Percentiles rank a stretch among this genome's conserved stretches.
Evolutionary conservation across 306 rosid genomes (phyloP).

Genomic region (Lotus japonicus): DNA sequence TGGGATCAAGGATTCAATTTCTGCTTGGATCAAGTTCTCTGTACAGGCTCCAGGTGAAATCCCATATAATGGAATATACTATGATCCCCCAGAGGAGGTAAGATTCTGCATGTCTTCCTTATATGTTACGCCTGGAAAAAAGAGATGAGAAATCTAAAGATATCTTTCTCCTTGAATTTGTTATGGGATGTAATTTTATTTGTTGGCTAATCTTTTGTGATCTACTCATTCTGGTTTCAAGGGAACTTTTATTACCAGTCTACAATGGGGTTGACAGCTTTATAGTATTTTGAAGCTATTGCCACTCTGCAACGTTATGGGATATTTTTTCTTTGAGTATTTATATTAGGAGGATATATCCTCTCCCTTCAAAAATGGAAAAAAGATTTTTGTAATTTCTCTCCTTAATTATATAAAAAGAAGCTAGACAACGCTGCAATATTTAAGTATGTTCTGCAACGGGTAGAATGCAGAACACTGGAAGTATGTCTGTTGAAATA

Average conservation of each 20-base stretch:
- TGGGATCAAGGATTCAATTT: conserved; percentile 91
- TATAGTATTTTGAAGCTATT: not conserved
- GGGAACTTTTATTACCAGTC: not conserved
- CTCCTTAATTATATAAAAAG: not conserved
- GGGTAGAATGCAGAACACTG: conserved; percentile 1
- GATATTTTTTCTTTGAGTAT: not conserved
- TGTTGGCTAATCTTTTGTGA: not conserved
- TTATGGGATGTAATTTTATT: not conserved
- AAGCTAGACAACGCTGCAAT: conserved; percentile 8
- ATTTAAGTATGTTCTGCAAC: conserved; percentile 1
- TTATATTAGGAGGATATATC: not conserved
- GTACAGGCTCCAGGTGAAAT: conserved; percentile 97
- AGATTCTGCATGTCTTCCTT: conserved; percentile 21
- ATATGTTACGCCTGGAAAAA: not conserved
- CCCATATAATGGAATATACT: conserved; percentile 82
- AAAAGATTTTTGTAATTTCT: not conserved
- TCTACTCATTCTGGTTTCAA: conserved; percentile 12
- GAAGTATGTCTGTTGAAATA: conserved; percentile 5
- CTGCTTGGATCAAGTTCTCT: conserved; percentile 97
- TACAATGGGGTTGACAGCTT: not conserved
- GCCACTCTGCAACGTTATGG: not conserved
- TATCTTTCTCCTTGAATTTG: not conserved
- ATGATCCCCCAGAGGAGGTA: conserved; percentile 99
- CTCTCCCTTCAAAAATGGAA: not conserved
- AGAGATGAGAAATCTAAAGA: not conserved